phyloP scores from a whole-genome alignment of 805 yeast genomes.

The Lachancea quebecensis region DNA sequence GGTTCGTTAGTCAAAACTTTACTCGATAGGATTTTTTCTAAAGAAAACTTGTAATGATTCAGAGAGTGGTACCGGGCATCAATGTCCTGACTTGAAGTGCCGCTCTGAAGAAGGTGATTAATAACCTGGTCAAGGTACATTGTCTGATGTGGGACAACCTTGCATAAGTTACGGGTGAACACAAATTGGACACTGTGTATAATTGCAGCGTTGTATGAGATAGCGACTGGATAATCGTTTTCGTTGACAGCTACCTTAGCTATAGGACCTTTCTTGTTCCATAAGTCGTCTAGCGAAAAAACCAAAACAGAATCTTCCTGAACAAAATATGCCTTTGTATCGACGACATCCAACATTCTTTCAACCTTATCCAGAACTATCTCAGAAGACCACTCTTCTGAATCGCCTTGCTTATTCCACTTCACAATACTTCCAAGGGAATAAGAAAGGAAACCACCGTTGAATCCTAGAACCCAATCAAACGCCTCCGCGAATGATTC shows the following conservation, averaged over 20 bases:
- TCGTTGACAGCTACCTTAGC: slow-evolving; percentile 20
- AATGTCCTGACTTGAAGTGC: slow-evolving; percentile 15
- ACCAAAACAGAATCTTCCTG: slow-evolving; percentile 14
- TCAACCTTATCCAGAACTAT: slow-evolving; percentile 22
- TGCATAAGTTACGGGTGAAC: slow-evolving; percentile 14
- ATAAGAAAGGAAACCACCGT: slow-evolving; percentile 22
- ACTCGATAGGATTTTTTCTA: slow-evolving; percentile 29
- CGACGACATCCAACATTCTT: slow-evolving; percentile 22
- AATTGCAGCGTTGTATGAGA: slow-evolving; percentile 26
- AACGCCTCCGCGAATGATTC: slow-evolving; percentile 7
- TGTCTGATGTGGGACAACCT: slow-evolving; percentile 20
- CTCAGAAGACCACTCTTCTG: slow-evolving; percentile 15
- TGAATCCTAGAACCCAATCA: slow-evolving; percentile 23
- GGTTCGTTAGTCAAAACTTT: slow-evolving; percentile 21
- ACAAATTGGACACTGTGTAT: slow-evolving; percentile 25
- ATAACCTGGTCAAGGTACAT: slow-evolving; percentile 29
- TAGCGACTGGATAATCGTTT: slow-evolving; percentile 25
- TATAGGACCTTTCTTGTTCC: slow-evolving; percentile 15
- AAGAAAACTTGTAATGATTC: slow-evolving; percentile 29
- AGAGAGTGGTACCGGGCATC: slow-evolving; percentile 18
- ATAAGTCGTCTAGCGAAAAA: slow-evolving; percentile 19
- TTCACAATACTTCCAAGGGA: slow-evolving; percentile 17
- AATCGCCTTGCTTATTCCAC: slow-evolving; percentile 7
- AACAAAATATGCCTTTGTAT: slow-evolving; percentile 20
- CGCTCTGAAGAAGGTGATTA: slow-evolving; percentile 12